These are phyloP conservation scores for Mortierella hygrophila DNA, from an alignment of 192 early-diverging fungal species.

Conservation along the genomic window DNA sequence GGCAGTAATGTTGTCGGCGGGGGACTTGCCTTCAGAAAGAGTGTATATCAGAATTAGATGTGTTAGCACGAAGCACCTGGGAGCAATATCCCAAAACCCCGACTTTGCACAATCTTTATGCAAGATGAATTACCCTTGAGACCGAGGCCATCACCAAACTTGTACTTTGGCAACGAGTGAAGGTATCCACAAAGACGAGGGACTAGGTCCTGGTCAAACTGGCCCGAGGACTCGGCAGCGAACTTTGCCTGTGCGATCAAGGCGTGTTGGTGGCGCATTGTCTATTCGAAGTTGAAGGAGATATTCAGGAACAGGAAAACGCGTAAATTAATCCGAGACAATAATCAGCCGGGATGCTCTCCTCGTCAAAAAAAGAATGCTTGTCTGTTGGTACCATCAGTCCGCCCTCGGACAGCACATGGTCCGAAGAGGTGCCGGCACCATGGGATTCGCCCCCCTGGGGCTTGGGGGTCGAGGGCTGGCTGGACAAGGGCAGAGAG, in stretches of 20 bases:
- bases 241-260: conserved; percentile 49
- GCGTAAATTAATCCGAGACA: conserved; percentile 5
- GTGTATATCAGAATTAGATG: neutral
- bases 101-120: neutral
- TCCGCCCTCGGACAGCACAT: conserved; percentile 32
- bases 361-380: neutral
- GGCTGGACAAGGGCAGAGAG: conserved; percentile 35
- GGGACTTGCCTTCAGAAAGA: conserved; percentile 31
- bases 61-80: neutral
- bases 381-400: conserved; percentile 14
- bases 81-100: too few relatives aligned
- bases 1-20: conserved; percentile 43
- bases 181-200: conserved; percentile 42
- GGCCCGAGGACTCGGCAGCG: conserved; percentile 48
- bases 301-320: conserved; percentile 2
- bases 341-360: neutral
- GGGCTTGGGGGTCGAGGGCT: conserved; percentile 24
- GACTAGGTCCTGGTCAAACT: conserved; percentile 47
- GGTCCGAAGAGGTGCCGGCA: conserved; percentile 13
- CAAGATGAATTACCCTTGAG: conserved; percentile 22
- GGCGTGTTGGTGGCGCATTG: conserved; percentile 53
- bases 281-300: conserved; percentile 5
- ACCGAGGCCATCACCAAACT: conserved; percentile 35
- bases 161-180: conserved; percentile 35
- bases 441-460: conserved; percentile 12